A percentile compares a stretch with the other conserved stretches of the same genome.
Evolutionary conservation across 2,329 filamentous ascomycete species (phyloP).

Genomic region (Apiospora marii): DNA sequence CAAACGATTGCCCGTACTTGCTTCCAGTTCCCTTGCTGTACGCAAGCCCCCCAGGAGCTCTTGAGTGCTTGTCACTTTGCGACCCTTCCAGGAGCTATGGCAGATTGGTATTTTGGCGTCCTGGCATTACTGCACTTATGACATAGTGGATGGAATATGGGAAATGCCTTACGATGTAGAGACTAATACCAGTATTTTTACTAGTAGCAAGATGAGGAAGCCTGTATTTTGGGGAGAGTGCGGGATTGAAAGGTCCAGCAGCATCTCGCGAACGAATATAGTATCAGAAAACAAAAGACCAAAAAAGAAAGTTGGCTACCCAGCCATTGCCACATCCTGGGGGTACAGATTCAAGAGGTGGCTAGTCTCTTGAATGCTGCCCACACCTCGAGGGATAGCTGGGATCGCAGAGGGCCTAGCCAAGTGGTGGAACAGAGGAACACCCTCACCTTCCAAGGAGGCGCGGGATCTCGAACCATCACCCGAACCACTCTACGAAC

Average conservation of each 20-base stretch:
- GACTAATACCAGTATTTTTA: too few relatives aligned
- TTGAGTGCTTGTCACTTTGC: neutral
- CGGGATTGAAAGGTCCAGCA: neutral
- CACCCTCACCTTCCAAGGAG: too few relatives aligned
- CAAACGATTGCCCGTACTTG: neutral
- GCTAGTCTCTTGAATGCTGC: neutral
- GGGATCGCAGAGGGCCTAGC: too few relatives aligned
- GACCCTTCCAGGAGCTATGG: neutral
- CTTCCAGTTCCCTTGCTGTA: neutral
- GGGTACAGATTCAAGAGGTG: neutral
- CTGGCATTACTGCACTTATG: neutral
- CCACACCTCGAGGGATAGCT: neutral
- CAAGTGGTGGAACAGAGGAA: neutral
- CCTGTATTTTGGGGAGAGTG: neutral
- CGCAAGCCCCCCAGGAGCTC: too few relatives aligned
- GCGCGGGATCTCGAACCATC: neutral
- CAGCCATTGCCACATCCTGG: neutral
- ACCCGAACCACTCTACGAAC: neutral
- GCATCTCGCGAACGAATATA: too few relatives aligned
- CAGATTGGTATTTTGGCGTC: neutral
- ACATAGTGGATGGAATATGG: neutral
- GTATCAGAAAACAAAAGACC: neutral
- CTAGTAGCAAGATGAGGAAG: too few relatives aligned
- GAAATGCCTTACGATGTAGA: neutral
- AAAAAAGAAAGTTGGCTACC: neutral